These are phyloP conservation scores for Tephrocybe sp. DNA, from an alignment of 768 basidiomycete species.

Conservation along the genomic window DNA sequence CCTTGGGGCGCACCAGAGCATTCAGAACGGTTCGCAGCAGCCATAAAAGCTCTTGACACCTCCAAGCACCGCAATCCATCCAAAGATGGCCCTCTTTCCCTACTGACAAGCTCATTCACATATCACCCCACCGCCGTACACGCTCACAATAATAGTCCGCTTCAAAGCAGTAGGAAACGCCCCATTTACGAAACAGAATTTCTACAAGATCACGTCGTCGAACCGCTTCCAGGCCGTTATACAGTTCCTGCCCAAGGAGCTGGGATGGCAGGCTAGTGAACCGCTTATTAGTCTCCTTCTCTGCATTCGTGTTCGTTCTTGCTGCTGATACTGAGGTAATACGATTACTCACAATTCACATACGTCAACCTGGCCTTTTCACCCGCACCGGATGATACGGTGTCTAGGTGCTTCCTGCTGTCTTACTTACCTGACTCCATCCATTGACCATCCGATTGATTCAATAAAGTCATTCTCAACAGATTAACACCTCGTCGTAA, in stretches of 20 bases:
- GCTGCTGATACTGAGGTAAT: neutral
- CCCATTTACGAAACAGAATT: slow-evolving; percentile 98
- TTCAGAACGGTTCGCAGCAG: slow-evolving; percentile 41
- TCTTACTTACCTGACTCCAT: neutral
- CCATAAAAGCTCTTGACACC: slow-evolving; percentile 72
- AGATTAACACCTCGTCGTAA: slow-evolving; percentile 87
- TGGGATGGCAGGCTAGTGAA: slow-evolving; percentile 85
- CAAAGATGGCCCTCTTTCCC: slow-evolving; percentile 54
- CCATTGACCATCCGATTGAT: neutral
- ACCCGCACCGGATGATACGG: slow-evolving; percentile 81
- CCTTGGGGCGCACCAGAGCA: slow-evolving; percentile 30
- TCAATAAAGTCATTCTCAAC: slow-evolving; percentile 78
- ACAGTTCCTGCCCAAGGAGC: slow-evolving; percentile 85
- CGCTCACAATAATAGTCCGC: slow-evolving; percentile 90
- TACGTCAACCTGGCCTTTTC: slow-evolving; percentile 67
- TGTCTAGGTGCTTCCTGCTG: slow-evolving; percentile 50
- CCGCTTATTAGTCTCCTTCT: slow-evolving; percentile 69
- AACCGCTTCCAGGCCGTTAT: slow-evolving; percentile 96
- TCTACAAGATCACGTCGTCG: slow-evolving; percentile 95
- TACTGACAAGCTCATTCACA: neutral
- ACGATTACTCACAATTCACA: slow-evolving; percentile 32
- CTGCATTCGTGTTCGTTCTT: too few species aligned
- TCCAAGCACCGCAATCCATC: slow-evolving; percentile 86
- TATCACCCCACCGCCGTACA: slow-evolving; percentile 1
- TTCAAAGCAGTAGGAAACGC: slow-evolving; percentile 98